These are phyloP conservation scores for Sicyos edulis DNA, from an alignment of 306 rosid species.

Conservation along the genomic window DNA sequence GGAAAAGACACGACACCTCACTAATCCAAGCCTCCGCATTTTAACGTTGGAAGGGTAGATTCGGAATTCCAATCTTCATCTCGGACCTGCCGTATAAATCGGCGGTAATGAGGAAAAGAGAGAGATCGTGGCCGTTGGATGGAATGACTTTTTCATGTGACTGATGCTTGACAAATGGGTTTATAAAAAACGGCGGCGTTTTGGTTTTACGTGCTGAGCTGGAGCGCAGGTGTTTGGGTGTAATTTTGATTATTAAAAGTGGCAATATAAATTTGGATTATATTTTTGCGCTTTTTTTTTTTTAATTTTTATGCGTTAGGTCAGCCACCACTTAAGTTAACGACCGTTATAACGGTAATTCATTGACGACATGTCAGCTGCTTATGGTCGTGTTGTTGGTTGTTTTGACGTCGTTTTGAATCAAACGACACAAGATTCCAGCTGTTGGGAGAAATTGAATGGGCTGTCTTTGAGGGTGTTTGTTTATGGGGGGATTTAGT, in stretches of 20 bases:
- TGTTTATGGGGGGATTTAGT: too few relatives aligned
- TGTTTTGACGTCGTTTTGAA: constrained; percentile 16
- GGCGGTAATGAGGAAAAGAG: background rate
- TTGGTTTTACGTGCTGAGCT: constrained; percentile 27
- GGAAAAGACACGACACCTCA: background rate
- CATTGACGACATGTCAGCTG: background rate
- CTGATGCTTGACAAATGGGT: background rate
- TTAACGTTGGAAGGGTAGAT: constrained; percentile 40
- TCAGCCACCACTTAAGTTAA: constrained; percentile 23
- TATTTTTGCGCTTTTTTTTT: too few relatives aligned
- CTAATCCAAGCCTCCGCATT: background rate
- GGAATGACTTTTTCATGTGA: background rate
- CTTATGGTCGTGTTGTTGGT: background rate
- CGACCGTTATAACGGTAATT: constrained; percentile 29
- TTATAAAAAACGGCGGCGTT: background rate
- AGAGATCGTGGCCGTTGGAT: constrained; percentile 29
- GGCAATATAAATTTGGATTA: background rate
- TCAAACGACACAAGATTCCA: constrained; percentile 2
- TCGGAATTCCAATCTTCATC: constrained; percentile 17
- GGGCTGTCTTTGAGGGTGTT: too few relatives aligned
- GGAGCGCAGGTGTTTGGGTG: constrained; percentile 26
- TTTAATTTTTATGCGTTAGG: constrained; percentile 11
- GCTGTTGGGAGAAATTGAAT: background rate
- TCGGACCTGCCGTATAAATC: background rate
- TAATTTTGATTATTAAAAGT: background rate